A percentile compares a stretch with the other conserved stretches of the same genome.
phyloP scores from a whole-genome alignment of 805 yeast species.

The Hermanozyma aechmeae region DNA sequence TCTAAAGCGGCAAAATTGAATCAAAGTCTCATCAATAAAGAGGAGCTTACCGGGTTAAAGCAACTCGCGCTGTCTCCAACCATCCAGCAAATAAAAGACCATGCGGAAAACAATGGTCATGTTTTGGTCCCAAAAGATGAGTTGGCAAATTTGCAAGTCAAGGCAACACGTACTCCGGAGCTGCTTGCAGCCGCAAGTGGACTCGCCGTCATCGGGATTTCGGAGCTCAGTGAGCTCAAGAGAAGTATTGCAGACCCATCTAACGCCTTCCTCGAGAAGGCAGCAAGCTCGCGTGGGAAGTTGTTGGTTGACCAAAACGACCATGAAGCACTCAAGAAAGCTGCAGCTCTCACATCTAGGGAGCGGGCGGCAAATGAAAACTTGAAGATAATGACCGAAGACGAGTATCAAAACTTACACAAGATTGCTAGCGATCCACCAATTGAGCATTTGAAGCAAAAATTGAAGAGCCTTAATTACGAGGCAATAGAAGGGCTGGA shows the following conservation, averaged over 20 bases:
- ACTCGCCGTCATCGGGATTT: not conserved
- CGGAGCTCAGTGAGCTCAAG: not conserved
- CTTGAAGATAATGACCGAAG: not conserved
- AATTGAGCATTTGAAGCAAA: slow-evolving; percentile 2
- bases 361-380: not conserved
- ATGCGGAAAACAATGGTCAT: slow-evolving; percentile 16
- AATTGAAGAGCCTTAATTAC: slow-evolving; percentile 1
- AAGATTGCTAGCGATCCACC: slow-evolving; percentile 1
- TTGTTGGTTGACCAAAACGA: too few species aligned
- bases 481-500: not conserved
- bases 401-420: slow-evolving; percentile 1
- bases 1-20: too few species aligned
- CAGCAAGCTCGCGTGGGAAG: too few species aligned
- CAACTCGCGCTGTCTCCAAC: too few species aligned
- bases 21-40: too few species aligned
- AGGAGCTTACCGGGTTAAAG: too few species aligned
- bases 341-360: not conserved
- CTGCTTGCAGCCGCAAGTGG: not conserved
- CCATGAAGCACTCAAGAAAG: not conserved
- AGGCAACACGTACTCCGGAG: too few species aligned
- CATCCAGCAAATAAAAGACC: slow-evolving; percentile 11
- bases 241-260: not conserved
- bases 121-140: slow-evolving; percentile 11
- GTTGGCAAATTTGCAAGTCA: too few species aligned
- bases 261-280: too few species aligned